These are phyloP conservation scores for Rhodotorula graminis DNA, from an alignment of 768 basidiomycete species.

Conservation along the genomic window DNA sequence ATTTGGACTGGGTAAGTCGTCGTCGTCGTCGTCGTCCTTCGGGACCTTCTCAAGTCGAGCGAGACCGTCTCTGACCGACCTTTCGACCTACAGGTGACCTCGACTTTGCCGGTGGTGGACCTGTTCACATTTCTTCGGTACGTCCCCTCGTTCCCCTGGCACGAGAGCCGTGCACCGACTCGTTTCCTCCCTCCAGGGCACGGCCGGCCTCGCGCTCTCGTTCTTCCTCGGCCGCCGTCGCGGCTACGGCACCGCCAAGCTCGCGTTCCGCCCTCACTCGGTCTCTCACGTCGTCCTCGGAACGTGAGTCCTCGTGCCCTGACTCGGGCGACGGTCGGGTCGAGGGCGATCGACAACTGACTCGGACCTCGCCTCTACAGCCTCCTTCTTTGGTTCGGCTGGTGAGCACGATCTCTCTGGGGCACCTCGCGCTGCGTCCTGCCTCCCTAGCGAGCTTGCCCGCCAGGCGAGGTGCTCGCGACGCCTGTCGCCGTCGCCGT, in stretches of 20 bases:
- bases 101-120: slow-evolving; percentile 68
- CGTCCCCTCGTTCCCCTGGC: too few relatives aligned
- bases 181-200: slow-evolving; percentile 49
- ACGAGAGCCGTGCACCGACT: too few relatives aligned
- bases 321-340: too few relatives aligned
- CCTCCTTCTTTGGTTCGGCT: slow-evolving; percentile 74
- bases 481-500: too few relatives aligned
- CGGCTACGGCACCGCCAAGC: slow-evolving; percentile 51
- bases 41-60: background rate
- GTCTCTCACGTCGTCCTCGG: slow-evolving; percentile 90
- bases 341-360: background rate
- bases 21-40: background rate
- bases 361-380: background rate
- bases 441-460: background rate
- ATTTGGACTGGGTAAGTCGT: slow-evolving; percentile 46
- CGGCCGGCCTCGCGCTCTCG: slow-evolving; percentile 77
- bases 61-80: background rate
- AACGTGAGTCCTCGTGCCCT: slow-evolving; percentile 49
- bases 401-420: background rate
- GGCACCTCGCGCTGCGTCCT: background rate
- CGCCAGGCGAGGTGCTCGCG: too few relatives aligned
- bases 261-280: slow-evolving; percentile 44
- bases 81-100: background rate
- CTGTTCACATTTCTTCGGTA: slow-evolving; percentile 73
- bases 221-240: slow-evolving; percentile 79